Base-by-base conservation (phyloP, 2,329 filamentous ascomycete genomes). In the Pseudocercospora vitis region DNA sequence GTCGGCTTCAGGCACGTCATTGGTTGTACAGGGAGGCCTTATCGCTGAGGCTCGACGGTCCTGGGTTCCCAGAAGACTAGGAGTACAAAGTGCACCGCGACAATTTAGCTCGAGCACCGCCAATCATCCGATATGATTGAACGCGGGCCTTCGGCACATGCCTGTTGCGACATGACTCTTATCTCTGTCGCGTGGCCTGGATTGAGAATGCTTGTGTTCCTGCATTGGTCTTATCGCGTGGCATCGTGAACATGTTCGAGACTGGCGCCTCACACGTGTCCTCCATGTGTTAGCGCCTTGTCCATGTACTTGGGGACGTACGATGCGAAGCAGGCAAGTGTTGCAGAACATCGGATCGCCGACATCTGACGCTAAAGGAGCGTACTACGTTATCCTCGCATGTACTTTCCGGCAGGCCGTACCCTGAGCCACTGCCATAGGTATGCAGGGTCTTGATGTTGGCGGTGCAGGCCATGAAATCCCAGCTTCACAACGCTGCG, bases 21-120 rank as follows among this genome's bases (percentile, higher is more conserved):
- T 57, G 55, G 55, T 44, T 32, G 55, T 37, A 46, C 35, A 35
- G 21, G 42, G 32, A 35, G 18, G 26, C 37, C 55, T 57, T 57
- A 57, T 57, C 55, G 48, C 44, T 7, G 28, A 28, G 52, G 28
- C 14, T 28, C 29, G 33, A 24, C 11, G 19, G 31, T 7, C 19
- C 39, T 21, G 33, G 32, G 19, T 33, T 48, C 49, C 42, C 48
- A n/a, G n/a, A n/a, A n/a, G n/a, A n/a, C n/a, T n/a, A n/a, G 48
- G 49, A 45, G 24, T 44, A 26, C 23, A 32, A 18, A 32, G 44
- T 50, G 33, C 16, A 35, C 24, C 46, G 26, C 21, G 21, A 24
- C 46, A 8, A 46, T 3, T 4, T 23, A n/a, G 33, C n/a, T 18
- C 33, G n/a, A 8, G 33, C n/a, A 16, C 35, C 14, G 12, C 6